Evolutionary conservation across 2,329 filamentous ascomycete genomes (phyloP).

Genomic region (Blumeriella jaapii): DNA sequence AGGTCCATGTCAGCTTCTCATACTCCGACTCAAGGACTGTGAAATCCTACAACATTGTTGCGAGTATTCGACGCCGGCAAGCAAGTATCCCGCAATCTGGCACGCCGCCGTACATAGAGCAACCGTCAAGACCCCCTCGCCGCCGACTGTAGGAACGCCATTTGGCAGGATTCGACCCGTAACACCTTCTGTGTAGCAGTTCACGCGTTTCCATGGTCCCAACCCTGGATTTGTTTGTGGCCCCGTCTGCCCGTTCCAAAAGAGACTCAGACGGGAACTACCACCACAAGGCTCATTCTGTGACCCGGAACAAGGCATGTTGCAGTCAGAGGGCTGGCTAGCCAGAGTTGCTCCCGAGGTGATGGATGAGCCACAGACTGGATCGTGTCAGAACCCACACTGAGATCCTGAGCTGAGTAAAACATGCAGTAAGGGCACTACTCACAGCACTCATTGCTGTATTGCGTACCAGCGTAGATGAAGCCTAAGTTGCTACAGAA

Average conservation of each 20-base stretch:
- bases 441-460: constrained; percentile 21
- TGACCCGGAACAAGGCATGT: constrained; percentile 23
- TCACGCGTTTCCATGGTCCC: constrained; percentile 10
- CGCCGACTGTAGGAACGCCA: constrained; percentile 13
- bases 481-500: constrained; percentile 16
- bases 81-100: constrained; percentile 23
- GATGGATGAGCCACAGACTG: constrained; percentile 18
- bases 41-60: constrained; percentile 30
- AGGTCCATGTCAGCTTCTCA: background rate
- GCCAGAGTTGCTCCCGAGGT: constrained; percentile 8
- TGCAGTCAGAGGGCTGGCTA: constrained; percentile 14
- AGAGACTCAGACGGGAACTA: constrained; percentile 14
- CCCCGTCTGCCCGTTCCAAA: constrained; percentile 19
- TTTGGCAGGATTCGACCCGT: constrained; percentile 12
- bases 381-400: background rate
- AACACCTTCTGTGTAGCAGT: constrained; percentile 19
- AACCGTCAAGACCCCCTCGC: constrained; percentile 14
- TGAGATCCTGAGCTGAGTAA: background rate
- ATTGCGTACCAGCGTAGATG: constrained; percentile 22
- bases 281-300: constrained; percentile 23
- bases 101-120: constrained; percentile 16
- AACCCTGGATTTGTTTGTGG: constrained; percentile 16
- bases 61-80: constrained; percentile 37
- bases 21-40: background rate
- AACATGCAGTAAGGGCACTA: background rate